Conservation (phyloP, 2,329 filamentous ascomycete genomes). For the Aspergillus arachidicola region DNA sequence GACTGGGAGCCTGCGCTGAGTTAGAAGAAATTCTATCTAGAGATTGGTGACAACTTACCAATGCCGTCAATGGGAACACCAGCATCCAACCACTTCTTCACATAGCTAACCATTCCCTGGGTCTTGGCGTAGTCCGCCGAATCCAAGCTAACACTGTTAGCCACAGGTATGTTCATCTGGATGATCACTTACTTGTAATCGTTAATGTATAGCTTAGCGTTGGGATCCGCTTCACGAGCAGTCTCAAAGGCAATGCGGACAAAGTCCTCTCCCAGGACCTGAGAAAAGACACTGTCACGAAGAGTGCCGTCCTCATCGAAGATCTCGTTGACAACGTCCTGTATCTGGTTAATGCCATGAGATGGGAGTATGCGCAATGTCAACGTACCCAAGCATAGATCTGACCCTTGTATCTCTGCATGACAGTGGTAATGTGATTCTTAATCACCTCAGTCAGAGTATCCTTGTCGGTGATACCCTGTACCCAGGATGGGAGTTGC, state of each 20-base stretch:
- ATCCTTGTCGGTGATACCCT: slow-evolving; percentile 55
- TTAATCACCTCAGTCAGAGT: slow-evolving; percentile 58
- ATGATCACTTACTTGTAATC: slow-evolving; percentile 54
- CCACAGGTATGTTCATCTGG: neutral
- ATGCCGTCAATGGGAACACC: slow-evolving; percentile 69
- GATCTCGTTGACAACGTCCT: slow-evolving; percentile 39
- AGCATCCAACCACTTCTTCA: slow-evolving; percentile 64
- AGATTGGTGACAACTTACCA: slow-evolving; percentile 32
- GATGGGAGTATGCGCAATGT: too few species aligned
- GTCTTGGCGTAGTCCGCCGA: slow-evolving; percentile 61
- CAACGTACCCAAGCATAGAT: slow-evolving; percentile 40
- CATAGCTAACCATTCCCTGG: slow-evolving; percentile 57
- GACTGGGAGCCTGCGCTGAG: slow-evolving; percentile 53
- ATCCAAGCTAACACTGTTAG: slow-evolving; percentile 59
- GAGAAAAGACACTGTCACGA: slow-evolving; percentile 65
- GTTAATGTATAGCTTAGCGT: slow-evolving; percentile 74
- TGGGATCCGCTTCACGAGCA: slow-evolving; percentile 66
- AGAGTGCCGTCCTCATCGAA: slow-evolving; percentile 59
- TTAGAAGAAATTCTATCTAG: slow-evolving; percentile 5
- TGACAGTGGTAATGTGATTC: slow-evolving; percentile 40
- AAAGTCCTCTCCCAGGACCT: slow-evolving; percentile 70
- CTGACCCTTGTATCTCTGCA: slow-evolving; percentile 37
- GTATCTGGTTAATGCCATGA: neutral
- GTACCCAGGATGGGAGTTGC: slow-evolving; percentile 34
- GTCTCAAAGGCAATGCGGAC: slow-evolving; percentile 71